A percentile compares a stretch with the other conserved stretches of the same genome.
Evolutionary conservation across 257 asterid species (phyloP).

Genomic region (Paraleonurus japonicus): DNA sequence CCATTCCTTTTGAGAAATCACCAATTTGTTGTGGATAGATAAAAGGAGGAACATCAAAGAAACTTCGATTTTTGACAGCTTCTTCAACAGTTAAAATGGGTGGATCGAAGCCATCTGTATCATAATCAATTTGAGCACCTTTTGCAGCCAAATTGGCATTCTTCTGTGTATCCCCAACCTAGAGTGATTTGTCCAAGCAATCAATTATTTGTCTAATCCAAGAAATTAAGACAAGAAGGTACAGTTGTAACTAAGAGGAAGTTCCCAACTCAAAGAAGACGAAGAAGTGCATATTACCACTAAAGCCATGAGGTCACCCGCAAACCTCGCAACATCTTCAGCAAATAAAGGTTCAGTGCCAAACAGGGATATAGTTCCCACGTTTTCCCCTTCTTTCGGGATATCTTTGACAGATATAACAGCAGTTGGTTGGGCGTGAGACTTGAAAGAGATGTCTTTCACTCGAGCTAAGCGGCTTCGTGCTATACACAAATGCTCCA

Average conservation of each 20-base stretch:
- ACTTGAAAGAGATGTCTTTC: slow-evolving; percentile 16
- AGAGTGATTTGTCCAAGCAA: slow-evolving; percentile 6
- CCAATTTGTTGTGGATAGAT: slow-evolving; percentile 51
- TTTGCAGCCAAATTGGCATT: slow-evolving; percentile 59
- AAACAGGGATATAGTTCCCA: neutral
- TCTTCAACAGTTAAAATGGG: slow-evolving; percentile 77
- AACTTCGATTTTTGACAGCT: slow-evolving; percentile 62
- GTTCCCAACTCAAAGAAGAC: neutral
- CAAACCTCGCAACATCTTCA: slow-evolving; percentile 15
- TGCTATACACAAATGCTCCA: slow-evolving; percentile 22
- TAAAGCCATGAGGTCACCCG: slow-evolving; percentile 22
- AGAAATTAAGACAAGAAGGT: neutral
- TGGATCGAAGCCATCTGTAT: slow-evolving; percentile 48
- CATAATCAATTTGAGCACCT: slow-evolving; percentile 50
- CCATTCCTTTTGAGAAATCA: slow-evolving; percentile 72
- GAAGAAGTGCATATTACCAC: slow-evolving; percentile 20
- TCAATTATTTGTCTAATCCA: neutral
- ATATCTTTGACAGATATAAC: slow-evolving; percentile 27
- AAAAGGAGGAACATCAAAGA: slow-evolving; percentile 47
- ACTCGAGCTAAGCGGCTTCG: slow-evolving; percentile 28
- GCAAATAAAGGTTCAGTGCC: slow-evolving; percentile 22
- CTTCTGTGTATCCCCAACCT: slow-evolving; percentile 68
- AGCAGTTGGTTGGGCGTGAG: slow-evolving; percentile 13
- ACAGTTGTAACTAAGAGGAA: neutral
- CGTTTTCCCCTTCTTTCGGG: slow-evolving; percentile 23